Conservation (phyloP, 495 filamentous ascomycete genomes). For the Hamigera avellanea region DNA sequence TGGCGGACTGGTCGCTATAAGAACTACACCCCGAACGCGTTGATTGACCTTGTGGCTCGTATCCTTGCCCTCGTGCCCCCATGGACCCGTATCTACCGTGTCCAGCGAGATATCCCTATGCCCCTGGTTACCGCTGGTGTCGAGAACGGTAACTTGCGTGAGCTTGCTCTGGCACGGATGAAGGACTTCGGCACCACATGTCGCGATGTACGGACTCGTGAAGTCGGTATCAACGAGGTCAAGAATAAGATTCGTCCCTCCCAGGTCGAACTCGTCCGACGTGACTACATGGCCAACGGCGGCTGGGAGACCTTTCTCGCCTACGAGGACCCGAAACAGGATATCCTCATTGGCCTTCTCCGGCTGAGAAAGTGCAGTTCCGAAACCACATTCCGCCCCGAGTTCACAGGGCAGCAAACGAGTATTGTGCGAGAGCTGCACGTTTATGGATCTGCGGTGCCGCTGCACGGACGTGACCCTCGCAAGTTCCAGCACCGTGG, state of each 20-base stretch:
- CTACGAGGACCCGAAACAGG: conserved; percentile 97
- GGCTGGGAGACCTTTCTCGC: conserved; percentile 98
- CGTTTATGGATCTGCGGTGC: conserved; percentile 92
- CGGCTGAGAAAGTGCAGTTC: conserved; percentile 81
- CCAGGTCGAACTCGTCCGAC: conserved; percentile 91
- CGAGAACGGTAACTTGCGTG: conserved; percentile 93
- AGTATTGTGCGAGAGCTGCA: conserved; percentile 91
- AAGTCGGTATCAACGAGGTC: conserved; percentile 97
- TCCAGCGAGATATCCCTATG: conserved; percentile 98
- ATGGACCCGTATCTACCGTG: conserved; percentile 97
- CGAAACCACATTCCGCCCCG: conserved; percentile 81
- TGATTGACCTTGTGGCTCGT: conserved; percentile 89
- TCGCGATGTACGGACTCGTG: conserved; percentile 92
- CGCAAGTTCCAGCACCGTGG: conserved; percentile 98
- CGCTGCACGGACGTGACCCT: conserved; percentile 84
- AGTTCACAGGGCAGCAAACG: conserved; percentile 75
- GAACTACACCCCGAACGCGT: conserved; percentile 94
- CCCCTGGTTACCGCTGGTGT: conserved; percentile 92
- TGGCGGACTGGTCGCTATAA: conserved; percentile 96
- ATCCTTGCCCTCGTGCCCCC: conserved; percentile 91
- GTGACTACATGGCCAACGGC: conserved; percentile 88
- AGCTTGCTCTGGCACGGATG: conserved; percentile 87
- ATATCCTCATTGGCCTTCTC: conserved; percentile 88
- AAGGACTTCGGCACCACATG: conserved; percentile 97
- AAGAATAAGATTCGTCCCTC: conserved; percentile 96